phyloP scores from a whole-genome alignment of 345 rosid genomes.

The Mercurialis annua region DNA sequence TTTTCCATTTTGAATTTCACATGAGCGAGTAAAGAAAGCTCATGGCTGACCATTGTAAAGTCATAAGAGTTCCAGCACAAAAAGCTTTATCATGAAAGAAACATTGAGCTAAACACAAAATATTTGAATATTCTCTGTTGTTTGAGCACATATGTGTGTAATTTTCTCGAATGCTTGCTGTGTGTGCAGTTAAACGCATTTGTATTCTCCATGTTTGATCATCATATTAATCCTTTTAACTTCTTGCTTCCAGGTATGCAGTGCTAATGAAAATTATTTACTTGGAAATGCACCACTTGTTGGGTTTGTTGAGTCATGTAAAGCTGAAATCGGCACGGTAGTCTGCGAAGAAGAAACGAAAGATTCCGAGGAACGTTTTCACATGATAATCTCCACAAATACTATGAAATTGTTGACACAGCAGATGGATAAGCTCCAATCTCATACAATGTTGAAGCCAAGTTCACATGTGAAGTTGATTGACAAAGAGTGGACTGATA shows the following conservation, averaged over 20 bases:
- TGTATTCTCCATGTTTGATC: background rate
- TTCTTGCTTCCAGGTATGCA: constrained; percentile 48
- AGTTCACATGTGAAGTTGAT: constrained; percentile 51
- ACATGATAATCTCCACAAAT: constrained; percentile 48
- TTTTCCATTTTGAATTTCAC: background rate
- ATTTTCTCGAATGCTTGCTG: background rate
- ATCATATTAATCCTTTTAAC: background rate
- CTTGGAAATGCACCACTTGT: constrained; percentile 39
- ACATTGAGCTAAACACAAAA: no score
- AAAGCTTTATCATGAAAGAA: no score
- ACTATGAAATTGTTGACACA: constrained; percentile 41
- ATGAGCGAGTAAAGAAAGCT: no score
- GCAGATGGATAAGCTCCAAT: constrained; percentile 40
- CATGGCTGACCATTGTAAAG: no score
- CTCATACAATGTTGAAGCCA: constrained; percentile 35
- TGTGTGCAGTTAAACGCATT: background rate
- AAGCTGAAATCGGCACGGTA: constrained; percentile 60
- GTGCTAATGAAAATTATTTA: constrained; percentile 10
- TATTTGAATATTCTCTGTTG: background rate
- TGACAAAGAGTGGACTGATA: constrained; percentile 62
- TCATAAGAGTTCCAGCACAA: no score
- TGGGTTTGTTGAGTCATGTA: constrained; percentile 42
- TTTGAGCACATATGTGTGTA: no score
- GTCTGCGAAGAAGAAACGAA: constrained; percentile 25
- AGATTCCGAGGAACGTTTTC: constrained; percentile 29